phyloP scores from a whole-genome alignment of 1,139 yeast genomes.

The Geotrichum candidum region DNA sequence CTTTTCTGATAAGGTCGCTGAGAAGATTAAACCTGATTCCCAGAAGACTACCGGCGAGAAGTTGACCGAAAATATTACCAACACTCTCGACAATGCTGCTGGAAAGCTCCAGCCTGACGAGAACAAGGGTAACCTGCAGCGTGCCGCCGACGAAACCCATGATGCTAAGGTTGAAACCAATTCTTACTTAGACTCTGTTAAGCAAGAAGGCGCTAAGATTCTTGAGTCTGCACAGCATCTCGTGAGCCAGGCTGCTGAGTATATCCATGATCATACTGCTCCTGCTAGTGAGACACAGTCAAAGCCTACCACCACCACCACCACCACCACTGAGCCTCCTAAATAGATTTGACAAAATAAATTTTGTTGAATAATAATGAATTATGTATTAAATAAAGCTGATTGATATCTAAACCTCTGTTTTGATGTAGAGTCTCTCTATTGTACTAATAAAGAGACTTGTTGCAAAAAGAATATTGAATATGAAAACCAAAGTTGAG shows the following conservation, averaged over 20 bases:
- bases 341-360: not conserved
- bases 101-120: constrained; percentile 52
- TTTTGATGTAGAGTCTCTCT: too few relatives aligned
- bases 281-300: not conserved
- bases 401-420: not conserved
- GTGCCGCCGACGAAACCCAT: constrained; percentile 48
- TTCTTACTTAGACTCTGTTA: constrained; percentile 9
- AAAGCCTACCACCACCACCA: not conserved
- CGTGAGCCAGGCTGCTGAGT: constrained; percentile 16
- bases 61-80: constrained; percentile 68
- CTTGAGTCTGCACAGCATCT: constrained; percentile 11
- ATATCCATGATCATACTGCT: constrained; percentile 8
- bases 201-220: constrained; percentile 8
- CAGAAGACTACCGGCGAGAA: constrained; percentile 60
- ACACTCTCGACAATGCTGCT: constrained; percentile 58
- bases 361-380: not conserved
- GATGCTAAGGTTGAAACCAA: constrained; percentile 2
- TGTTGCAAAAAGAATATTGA: too few relatives aligned
- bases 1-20: constrained; percentile 61
- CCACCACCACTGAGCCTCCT: not conserved
- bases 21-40: constrained; percentile 65
- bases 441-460: too few relatives aligned
- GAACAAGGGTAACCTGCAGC: constrained; percentile 64
- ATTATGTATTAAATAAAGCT: not conserved
- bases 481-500: too few relatives aligned